Evolutionary conservation across 2,329 filamentous ascomycete genomes (phyloP).

Genomic region (Fusarium sacchari): DNA sequence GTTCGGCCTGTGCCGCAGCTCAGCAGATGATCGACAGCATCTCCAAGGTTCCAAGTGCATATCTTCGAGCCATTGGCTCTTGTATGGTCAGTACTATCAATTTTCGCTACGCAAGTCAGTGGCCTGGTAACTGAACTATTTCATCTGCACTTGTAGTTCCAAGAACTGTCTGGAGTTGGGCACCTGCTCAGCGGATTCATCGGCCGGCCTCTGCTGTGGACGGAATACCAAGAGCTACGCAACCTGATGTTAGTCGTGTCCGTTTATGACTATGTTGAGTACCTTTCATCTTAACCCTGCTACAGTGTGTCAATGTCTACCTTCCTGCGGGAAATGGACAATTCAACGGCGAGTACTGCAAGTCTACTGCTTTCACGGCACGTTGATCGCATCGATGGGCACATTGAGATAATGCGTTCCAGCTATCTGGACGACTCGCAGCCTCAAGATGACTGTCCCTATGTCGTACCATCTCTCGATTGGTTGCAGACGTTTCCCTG

Average conservation of each 20-base stretch:
- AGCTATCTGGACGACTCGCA: neutral
- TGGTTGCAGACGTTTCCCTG: neutral
- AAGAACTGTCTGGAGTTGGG: neutral
- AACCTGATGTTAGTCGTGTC: neutral
- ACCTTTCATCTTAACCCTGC: neutral
- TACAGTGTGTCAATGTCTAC: neutral
- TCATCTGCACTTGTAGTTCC: neutral
- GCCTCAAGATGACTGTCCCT: neutral
- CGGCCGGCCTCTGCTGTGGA: neutral
- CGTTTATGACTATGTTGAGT: neutral
- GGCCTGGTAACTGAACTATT: neutral
- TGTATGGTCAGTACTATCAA: neutral
- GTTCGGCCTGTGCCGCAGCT: neutral
- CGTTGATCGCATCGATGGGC: neutral
- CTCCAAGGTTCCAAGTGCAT: neutral
- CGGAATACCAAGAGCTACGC: neutral
- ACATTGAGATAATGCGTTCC: neutral
- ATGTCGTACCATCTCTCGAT: neutral
- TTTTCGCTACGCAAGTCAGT: neutral
- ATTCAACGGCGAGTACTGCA: neutral
- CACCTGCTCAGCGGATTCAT: neutral
- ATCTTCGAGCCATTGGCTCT: neutral
- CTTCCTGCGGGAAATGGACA: neutral
- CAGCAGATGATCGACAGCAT: neutral
- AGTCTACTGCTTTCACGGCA: neutral